Evolutionary conservation across 2,329 filamentous ascomycete genomes (phyloP).

Genomic region (Reticulascus tulasneorum): DNA sequence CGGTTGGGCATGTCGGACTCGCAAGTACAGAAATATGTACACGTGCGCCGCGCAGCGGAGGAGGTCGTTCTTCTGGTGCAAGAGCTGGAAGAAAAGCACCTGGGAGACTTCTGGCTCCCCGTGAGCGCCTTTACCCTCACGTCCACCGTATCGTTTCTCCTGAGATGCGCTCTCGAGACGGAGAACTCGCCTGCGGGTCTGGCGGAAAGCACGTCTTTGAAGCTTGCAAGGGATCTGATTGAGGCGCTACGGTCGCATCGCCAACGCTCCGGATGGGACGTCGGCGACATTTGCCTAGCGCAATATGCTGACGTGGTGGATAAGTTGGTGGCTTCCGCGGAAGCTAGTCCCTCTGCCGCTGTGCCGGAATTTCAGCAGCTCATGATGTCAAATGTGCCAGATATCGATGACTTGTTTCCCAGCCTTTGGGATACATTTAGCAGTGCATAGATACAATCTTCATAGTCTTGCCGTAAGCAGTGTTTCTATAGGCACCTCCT

Average conservation of each 20-base stretch:
- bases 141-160: constrained; percentile 44
- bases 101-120: constrained; percentile 48
- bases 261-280: constrained; percentile 38
- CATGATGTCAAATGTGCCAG: constrained; percentile 12
- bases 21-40: constrained; percentile 24
- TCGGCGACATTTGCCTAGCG: constrained; percentile 45
- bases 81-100: constrained; percentile 37
- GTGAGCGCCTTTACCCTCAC: constrained; percentile 43
- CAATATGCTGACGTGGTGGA: constrained; percentile 45
- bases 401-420: constrained; percentile 11
- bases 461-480: too few species aligned
- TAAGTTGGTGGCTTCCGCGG: constrained; percentile 31
- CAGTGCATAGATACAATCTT: too few species aligned
- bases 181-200: constrained; percentile 30
- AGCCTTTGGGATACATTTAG: constrained; percentile 14
- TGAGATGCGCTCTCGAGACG: constrained; percentile 43
- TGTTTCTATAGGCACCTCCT: too few species aligned
- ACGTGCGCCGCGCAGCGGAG: constrained; percentile 41
- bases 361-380: constrained; percentile 12
- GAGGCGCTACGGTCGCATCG: constrained; percentile 33
- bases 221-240: constrained; percentile 40
- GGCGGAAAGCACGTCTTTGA: constrained; percentile 32
- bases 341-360: constrained; percentile 9
- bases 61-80: constrained; percentile 45
- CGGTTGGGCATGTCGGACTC: constrained; percentile 6